Conservation (phyloP, 306 rosid species). For the Vigna radiata region DNA sequence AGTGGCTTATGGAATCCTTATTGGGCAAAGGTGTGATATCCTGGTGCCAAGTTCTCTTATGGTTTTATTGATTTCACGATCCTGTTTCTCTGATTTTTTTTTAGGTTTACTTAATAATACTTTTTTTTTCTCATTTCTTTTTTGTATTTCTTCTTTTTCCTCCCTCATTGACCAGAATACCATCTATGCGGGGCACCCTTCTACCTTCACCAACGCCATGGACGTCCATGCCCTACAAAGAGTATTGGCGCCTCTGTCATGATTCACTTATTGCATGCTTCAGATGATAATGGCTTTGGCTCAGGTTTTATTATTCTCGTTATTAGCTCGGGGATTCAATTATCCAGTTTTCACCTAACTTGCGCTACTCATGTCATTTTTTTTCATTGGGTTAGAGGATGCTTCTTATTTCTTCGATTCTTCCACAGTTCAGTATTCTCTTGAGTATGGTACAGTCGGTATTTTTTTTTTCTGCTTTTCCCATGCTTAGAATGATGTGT, state of each 20-base stretch:
- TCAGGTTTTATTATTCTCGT: too few species aligned
- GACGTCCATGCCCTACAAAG: conserved; percentile 77
- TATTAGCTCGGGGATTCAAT: conserved; percentile 9
- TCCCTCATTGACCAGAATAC: conserved; percentile 55
- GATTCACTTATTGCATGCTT: conserved; percentile 69
- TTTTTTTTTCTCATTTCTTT: background rate
- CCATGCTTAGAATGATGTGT: conserved; percentile 20
- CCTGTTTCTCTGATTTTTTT: background rate
- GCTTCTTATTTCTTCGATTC: conserved; percentile 9
- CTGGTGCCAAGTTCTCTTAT: conserved; percentile 21
- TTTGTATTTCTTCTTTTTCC: background rate
- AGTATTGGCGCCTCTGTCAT: conserved; percentile 75
- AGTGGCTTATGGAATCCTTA: conserved; percentile 73
- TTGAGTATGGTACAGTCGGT: conserved; percentile 23
- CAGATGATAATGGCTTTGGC: conserved; percentile 33
- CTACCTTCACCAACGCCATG: conserved; percentile 83
- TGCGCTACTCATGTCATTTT: conserved; percentile 10
- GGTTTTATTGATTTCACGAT: conserved; percentile 12
- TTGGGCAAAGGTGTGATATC: conserved; percentile 71
- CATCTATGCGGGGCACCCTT: conserved; percentile 57
- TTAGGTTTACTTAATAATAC: conserved; percentile 15
- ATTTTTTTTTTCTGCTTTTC: conserved; percentile 1
- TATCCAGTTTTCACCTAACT: conserved; percentile 21
- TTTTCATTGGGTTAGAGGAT: conserved; percentile 29
- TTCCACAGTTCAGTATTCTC: conserved; percentile 8